These are phyloP conservation scores for Candida montana DNA, from an alignment of 805 yeast genomes.

Conservation along the genomic window DNA sequence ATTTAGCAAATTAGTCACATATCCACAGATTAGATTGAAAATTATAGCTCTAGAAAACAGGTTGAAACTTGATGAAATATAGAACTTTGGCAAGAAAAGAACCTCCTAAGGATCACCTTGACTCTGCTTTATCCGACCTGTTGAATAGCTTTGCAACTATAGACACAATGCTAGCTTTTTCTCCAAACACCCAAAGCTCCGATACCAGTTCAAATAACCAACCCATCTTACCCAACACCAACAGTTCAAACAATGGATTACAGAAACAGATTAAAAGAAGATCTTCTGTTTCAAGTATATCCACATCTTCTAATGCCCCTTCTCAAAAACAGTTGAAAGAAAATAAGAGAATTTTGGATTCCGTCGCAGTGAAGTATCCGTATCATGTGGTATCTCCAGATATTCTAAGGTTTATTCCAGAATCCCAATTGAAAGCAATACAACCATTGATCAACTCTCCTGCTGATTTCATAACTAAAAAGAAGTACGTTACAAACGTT, in stretches of 20 bases:
- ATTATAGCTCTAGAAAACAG: too few relatives aligned
- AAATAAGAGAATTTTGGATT: conserved; percentile 14
- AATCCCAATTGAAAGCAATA: conserved; percentile 16
- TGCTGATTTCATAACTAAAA: conserved; percentile 19
- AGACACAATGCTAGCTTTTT: background rate
- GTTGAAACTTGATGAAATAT: conserved; percentile 1
- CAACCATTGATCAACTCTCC: background rate
- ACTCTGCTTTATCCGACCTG: background rate
- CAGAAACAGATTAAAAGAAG: background rate
- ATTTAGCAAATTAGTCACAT: background rate
- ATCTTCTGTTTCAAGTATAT: background rate
- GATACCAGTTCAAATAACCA: background rate
- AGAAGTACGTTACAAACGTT: conserved; percentile 66
- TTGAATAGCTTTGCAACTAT: conserved; percentile 1
- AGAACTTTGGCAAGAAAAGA: conserved; percentile 7
- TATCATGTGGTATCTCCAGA: conserved; percentile 12
- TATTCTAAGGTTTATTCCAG: conserved; percentile 17
- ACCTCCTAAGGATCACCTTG: background rate
- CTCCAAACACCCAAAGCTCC: background rate
- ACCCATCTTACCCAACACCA: background rate
- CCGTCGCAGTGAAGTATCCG: conserved; percentile 17
- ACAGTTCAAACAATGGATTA: background rate
- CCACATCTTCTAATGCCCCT: background rate
- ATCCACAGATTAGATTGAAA: too few relatives aligned
- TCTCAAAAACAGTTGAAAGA: conserved; percentile 12